Percentiles rank a stretch among this genome's conserved stretches.
Evolutionary conservation across 495 filamentous ascomycete species (phyloP).

Genomic region (Aspergillus incahuasiensis): DNA sequence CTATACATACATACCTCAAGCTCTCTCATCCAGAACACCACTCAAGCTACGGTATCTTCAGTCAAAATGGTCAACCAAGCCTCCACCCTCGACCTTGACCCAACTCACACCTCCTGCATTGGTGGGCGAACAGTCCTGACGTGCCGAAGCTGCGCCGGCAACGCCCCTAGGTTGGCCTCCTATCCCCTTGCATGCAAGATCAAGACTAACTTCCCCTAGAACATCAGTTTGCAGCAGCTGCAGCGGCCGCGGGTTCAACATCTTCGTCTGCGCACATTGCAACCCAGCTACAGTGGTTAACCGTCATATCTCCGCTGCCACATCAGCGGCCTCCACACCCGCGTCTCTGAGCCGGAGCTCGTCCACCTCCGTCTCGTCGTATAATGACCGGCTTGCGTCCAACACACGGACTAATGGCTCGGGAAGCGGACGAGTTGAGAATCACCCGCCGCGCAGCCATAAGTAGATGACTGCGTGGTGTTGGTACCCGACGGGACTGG

Average conservation of each 20-base stretch:
- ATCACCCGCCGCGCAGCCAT: constrained; percentile 18
- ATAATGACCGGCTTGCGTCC: constrained; percentile 11
- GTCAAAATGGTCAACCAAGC: constrained; percentile 22
- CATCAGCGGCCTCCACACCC: constrained; percentile 25
- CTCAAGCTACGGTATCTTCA: background rate
- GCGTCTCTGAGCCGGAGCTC: constrained; percentile 32
- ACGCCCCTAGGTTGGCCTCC: constrained; percentile 34
- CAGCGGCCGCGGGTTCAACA: constrained; percentile 34
- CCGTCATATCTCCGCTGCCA: constrained; percentile 16
- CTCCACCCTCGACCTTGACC: constrained; percentile 26
- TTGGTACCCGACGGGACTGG: background rate
- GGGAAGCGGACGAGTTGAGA: constrained; percentile 22
- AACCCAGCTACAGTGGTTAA: constrained; percentile 25
- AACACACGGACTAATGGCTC: constrained; percentile 12
- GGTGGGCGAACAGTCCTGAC: constrained; percentile 35
- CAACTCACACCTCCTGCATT: constrained; percentile 34
- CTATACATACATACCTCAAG: background rate
- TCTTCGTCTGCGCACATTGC: constrained; percentile 35
- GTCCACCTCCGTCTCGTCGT: constrained; percentile 28
- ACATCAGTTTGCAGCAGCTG: constrained; percentile 31
- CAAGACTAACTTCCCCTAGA: constrained; percentile 16
- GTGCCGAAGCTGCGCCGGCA: constrained; percentile 36
- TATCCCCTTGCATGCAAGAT: background rate
- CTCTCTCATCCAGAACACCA: background rate
- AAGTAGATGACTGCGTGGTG: background rate